Evolutionary conservation across 768 basidiomycete genomes (phyloP).

Genomic region (Suillus ampliporus): DNA sequence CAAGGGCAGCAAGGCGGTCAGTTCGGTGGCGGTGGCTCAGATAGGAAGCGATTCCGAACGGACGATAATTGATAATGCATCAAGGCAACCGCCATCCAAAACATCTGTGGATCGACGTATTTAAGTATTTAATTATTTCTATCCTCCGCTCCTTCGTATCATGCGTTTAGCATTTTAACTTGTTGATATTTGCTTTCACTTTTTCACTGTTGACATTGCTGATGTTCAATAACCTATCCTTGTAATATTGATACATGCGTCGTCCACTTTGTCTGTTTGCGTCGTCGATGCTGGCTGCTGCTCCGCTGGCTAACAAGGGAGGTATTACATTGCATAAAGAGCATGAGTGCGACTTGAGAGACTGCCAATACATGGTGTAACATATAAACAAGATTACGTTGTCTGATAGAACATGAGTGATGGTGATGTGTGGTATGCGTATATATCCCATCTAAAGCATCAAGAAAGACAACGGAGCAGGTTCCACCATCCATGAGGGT

Average conservation of each 20-base stretch:
- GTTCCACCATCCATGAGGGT: slow-evolving; percentile 10
- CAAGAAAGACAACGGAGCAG: slow-evolving; percentile 6
- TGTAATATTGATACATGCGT: slow-evolving; percentile 30
- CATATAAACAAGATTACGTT: slow-evolving; percentile 20
- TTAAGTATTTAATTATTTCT: slow-evolving; percentile 2
- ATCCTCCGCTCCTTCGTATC: slow-evolving; percentile 5
- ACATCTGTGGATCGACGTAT: background rate
- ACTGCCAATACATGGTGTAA: slow-evolving; percentile 25
- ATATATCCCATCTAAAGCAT: slow-evolving; percentile 26
- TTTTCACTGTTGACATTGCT: background rate
- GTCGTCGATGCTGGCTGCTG: background rate
- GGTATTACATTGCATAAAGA: slow-evolving; percentile 8
- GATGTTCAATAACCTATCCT: slow-evolving; percentile 30
- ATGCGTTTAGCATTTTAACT: background rate
- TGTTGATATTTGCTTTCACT: slow-evolving; percentile 6
- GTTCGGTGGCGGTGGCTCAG: slow-evolving; percentile 50
- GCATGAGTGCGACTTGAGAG: background rate
- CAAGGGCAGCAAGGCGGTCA: slow-evolving; percentile 49
- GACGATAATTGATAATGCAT: slow-evolving; percentile 51
- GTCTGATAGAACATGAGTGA: slow-evolving; percentile 8
- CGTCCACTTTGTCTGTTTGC: background rate
- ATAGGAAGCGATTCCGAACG: slow-evolving; percentile 57
- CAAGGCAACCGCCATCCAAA: slow-evolving; percentile 1
- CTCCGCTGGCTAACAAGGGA: background rate
- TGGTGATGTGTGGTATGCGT: slow-evolving; percentile 13